Base-by-base conservation (phyloP, 2,329 filamentous ascomycete species). In the Cadophora luteo-olivacea region DNA sequence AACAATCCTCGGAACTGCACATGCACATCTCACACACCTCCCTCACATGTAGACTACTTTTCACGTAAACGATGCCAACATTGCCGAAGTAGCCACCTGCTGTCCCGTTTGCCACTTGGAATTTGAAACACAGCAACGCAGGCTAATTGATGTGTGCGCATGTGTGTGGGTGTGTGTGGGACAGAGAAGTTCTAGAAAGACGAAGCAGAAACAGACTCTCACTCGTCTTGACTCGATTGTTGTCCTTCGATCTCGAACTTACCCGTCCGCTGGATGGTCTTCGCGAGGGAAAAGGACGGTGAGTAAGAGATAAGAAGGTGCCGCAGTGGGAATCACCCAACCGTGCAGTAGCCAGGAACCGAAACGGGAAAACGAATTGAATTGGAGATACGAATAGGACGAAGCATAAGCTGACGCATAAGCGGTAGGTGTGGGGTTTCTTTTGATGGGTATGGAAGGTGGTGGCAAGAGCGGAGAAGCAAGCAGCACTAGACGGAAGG, bases 41-140 rank as follows among this genome's bases (percentile, higher is more conserved):
- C 36, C 57, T 60, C 57, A 60, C 57, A 25, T 58, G 33, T 24
- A 16, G 8, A 45, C 12, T 3, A 55, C 14, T 7, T 16, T 19
- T 3, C 11, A n/a, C 22, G 3, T 36, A 60, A 16, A 22, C 22
- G 11, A 60, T 41, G n/a, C 57, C 57, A 60, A 58, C 33, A 58
- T 38, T 33, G n/a, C 22, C 57, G 14, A 14, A 45, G 4, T 24
- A 41, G 8, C 6, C 33, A 60, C n/a, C n/a, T 12, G 4, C 5
- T 11, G 22, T 6, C 41, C 12, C 4, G 14, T 6, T 60, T 60
- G 57, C 57, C 57, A 41, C 57, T 41, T 16, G 22, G 22, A 60
- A 41, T n/a, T 2, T 41, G 57, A 60, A 60, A 60, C 57, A 41
- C 57, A 60, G 8, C n/a, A 60, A 3, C 16, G 36, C 29, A 60